Evolutionary conservation across 371 early-diverging fungal genomes (phyloP).

Genomic region (Apophysomyces elegans): DNA sequence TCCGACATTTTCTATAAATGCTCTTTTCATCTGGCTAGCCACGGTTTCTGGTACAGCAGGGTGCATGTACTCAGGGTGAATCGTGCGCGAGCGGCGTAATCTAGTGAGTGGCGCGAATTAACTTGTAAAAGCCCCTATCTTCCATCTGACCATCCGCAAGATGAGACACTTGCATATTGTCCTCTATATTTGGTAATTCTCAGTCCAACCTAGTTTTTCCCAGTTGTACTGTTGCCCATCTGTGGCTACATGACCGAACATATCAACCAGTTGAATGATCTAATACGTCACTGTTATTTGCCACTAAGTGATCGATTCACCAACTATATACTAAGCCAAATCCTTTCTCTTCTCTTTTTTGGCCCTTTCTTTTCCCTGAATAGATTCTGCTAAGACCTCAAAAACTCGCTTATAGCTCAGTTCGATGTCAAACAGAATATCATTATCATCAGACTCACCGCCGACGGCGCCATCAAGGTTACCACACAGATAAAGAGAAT

Average conservation of each 20-base stretch:
- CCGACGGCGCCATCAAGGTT: slow-evolving; percentile 8
- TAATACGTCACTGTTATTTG: slow-evolving; percentile 10
- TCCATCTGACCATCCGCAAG: background rate
- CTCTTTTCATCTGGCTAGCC: background rate
- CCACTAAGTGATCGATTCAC: background rate
- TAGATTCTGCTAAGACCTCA: slow-evolving; percentile 29
- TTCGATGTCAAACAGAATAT: slow-evolving; percentile 13
- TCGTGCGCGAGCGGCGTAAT: background rate
- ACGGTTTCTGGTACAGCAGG: slow-evolving; percentile 15
- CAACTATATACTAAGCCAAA: background rate
- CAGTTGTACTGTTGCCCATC: background rate
- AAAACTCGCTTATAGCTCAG: slow-evolving; percentile 20
- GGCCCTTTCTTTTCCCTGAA: slow-evolving; percentile 13
- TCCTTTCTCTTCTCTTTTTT: slow-evolving; percentile 16
- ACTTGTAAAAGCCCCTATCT: background rate
- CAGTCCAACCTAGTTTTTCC: background rate
- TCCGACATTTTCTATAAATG: slow-evolving; percentile 1
- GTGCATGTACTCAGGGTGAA: slow-evolving; percentile 3
- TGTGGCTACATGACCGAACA: slow-evolving; percentile 7
- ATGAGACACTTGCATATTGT: slow-evolving; percentile 1
- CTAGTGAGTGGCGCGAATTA: background rate
- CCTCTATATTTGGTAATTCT: slow-evolving; percentile 1
- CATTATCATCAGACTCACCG: slow-evolving; percentile 7
- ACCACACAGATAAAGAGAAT: background rate
- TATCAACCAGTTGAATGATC: background rate